Conservation (phyloP, 2,329 filamentous ascomycete genomes). For the Botrytis deweyae region DNA sequence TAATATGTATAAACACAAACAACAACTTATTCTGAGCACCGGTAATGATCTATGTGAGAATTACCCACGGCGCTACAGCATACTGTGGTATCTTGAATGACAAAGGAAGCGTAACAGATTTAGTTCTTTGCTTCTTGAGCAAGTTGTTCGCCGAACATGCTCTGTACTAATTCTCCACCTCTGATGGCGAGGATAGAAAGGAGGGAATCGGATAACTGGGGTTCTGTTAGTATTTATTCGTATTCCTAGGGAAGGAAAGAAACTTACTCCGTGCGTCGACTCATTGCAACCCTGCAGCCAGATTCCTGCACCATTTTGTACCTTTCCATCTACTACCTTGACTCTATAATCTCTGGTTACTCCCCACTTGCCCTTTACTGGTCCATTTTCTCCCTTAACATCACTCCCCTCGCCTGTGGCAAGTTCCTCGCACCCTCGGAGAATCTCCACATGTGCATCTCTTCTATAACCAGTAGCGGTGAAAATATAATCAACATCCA, state of each 20-base stretch:
- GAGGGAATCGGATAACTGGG: constrained; percentile 75
- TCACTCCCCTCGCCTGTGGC: constrained; percentile 45
- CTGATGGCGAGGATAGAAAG: constrained; percentile 75
- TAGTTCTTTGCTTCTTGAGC: neutral
- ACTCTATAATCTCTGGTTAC: constrained; percentile 79
- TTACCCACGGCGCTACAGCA: neutral
- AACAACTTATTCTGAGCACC: neutral
- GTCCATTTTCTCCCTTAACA: constrained; percentile 39
- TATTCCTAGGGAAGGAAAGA: neutral
- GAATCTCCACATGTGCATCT: constrained; percentile 74
- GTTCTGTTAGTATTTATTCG: neutral
- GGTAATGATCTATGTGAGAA: neutral
- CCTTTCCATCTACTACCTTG: constrained; percentile 64
- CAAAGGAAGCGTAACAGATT: neutral
- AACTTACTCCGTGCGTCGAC: constrained; percentile 77
- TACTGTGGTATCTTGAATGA: neutral
- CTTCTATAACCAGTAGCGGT: constrained; percentile 85
- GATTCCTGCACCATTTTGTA: constrained; percentile 71
- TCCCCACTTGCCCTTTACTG: constrained; percentile 51
- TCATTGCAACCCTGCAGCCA: constrained; percentile 96
- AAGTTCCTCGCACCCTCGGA: constrained; percentile 64
- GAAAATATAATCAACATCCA: constrained; percentile 76
- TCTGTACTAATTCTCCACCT: constrained; percentile 74
- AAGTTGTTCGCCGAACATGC: constrained; percentile 59
- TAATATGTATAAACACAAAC: neutral